Evolutionary conservation across 1,139 yeast species (phyloP), one percentile per base, ranked within the genome.

Genomic region (Diutina catenulata): DNA sequence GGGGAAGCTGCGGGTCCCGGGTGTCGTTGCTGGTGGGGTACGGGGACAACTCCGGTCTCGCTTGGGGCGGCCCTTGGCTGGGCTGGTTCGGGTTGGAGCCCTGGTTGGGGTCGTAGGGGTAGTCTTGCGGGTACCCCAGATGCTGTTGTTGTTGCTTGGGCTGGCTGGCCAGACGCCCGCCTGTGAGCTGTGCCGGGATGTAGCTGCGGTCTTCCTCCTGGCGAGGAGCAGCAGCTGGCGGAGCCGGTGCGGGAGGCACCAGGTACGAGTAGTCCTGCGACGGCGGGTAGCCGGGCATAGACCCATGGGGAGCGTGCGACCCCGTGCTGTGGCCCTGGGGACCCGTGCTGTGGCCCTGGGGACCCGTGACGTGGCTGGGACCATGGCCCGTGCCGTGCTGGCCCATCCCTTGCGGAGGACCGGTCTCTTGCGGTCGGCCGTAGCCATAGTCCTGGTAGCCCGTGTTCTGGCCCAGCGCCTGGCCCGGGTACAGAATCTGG

Each of bases 401-500:
- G 25, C 25, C 25, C 9, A 9, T n/a, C 3, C 14, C n/a, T 14
- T 13, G n/a, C 2, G 28, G 31, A 6, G n/a, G 21, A 15, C 21
- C 21, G 9, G 31, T 15, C 9, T 7, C 21, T 16, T 9, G 31
- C 6, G 31, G 31, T 28, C 16, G 31, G 11, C 31, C 21, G 11
- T 28, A 18, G 13, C 31, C 31, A 15, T 10, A n/a, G n/a, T n/a
- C n/a, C n/a, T n/a, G 8, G 21, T 25, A 25, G 26, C 26, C 11
- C 5, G n/a, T n/a, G n/a, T n/a, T n/a, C n/a, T n/a, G n/a, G n/a
- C n/a, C n/a, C n/a, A n/a, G n/a, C n/a, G 13, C 29, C 19, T 25
- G 28, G n/a, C 18, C 18, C n/a, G 39, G 38, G 5, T 5, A 21
- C 2, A 36, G 20, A n/a, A 43, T 18, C 5, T 39, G 19, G 39